A percentile compares a stretch with the other conserved stretches of the same genome.
These are phyloP conservation scores for Ganoderma sp. DNA, from an alignment of 1,284 basidiomycete genomes.

Conservation along the genomic window DNA sequence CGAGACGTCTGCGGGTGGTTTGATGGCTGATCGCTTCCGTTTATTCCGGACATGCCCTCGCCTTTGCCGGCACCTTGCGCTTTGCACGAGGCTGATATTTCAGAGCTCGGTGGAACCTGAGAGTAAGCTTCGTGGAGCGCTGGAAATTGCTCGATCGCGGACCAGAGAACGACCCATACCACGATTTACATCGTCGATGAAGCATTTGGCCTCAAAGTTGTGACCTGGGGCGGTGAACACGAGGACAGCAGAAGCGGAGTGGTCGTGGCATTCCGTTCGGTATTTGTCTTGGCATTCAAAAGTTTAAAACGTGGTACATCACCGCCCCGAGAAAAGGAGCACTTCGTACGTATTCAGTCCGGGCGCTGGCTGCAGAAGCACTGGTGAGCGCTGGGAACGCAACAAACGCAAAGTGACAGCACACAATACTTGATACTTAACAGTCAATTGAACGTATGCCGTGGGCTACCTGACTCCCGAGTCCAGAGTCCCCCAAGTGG, in stretches of 20 bases:
- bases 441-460: not conserved
- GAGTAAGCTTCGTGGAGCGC: not conserved
- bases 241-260: not conserved
- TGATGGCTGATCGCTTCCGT: slow-evolving; percentile 1
- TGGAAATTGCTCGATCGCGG: not conserved
- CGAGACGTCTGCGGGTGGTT: slow-evolving; percentile 10
- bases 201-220: not conserved
- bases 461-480: not conserved
- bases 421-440: not conserved
- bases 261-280: not conserved
- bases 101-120: not conserved
- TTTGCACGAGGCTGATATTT: not conserved
- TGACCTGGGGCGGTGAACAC: not conserved
- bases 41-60: not conserved
- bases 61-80: not conserved
- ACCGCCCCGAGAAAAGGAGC: not conserved
- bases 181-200: not conserved
- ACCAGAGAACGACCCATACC: not conserved
- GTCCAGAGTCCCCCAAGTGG: not conserved
- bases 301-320: not conserved
- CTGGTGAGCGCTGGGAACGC: not conserved
- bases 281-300: not conserved
- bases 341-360: not conserved
- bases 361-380: not conserved
- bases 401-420: not conserved